Conservation (phyloP, 345 rosid species). For the Rhodamnia rubescens region DNA sequence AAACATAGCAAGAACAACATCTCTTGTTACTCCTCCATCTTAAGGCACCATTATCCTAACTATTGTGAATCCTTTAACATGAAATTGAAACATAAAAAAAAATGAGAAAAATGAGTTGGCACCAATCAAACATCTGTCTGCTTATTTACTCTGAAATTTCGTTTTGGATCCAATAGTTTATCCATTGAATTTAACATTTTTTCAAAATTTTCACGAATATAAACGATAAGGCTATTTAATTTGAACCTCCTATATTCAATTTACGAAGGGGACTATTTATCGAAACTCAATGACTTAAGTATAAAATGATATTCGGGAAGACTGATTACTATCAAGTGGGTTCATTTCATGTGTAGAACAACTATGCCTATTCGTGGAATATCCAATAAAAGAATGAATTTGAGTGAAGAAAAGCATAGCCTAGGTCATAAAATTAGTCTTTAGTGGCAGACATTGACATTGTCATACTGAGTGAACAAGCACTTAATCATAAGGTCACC, state of each 20-base stretch:
- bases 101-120: background rate
- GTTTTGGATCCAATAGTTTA: background rate
- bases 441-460: background rate
- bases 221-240: background rate
- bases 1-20: background rate
- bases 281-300: background rate
- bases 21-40: background rate
- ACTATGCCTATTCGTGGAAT: background rate
- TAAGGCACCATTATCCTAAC: background rate
- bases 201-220: background rate
- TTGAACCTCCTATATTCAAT: background rate
- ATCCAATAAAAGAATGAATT: background rate
- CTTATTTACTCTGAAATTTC: background rate
- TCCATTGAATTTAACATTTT: background rate
- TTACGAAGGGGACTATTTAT: background rate
- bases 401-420: background rate
- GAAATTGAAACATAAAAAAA: background rate
- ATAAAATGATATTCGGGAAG: background rate
- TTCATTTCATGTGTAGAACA: no score
- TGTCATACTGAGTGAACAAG: background rate
- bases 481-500: background rate
- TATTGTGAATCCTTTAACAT: background rate
- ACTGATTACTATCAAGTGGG: background rate
- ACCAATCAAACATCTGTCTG: background rate
- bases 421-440: background rate